phyloP scores from a whole-genome alignment of 164 flowering plant species.

The Piper betle region DNA sequence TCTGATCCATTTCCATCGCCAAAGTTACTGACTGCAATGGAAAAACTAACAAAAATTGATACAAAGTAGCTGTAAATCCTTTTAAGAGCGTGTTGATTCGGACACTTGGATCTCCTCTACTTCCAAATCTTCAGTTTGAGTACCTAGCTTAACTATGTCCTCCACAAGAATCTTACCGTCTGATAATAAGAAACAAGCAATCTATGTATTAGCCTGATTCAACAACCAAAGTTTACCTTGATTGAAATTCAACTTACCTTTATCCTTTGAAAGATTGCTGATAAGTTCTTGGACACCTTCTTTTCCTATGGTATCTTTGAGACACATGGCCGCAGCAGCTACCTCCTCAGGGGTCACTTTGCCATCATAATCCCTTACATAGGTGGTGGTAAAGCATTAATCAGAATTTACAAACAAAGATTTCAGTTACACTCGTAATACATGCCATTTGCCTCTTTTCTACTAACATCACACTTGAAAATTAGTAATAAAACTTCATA shows the following conservation, averaged over 20 bases:
- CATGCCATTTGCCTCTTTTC: not conserved
- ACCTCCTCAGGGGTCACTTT: slow-evolving; percentile 88
- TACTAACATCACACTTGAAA: not conserved
- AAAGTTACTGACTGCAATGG: not conserved
- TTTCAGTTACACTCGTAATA: too few species aligned
- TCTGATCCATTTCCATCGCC: not conserved
- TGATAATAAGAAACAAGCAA: slow-evolving; percentile 16
- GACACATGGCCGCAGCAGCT: slow-evolving; percentile 56
- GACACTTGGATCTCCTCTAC: not conserved
- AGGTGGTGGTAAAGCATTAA: not conserved
- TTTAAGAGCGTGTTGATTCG: not conserved
- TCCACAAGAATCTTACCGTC: slow-evolving; percentile 71
- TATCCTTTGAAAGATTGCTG: slow-evolving; percentile 65
- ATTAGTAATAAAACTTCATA: not conserved
- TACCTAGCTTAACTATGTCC: slow-evolving; percentile 37
- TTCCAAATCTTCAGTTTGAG: not conserved
- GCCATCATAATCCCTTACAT: slow-evolving; percentile 73
- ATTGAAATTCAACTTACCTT: slow-evolving; percentile 24
- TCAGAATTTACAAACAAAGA: not conserved
- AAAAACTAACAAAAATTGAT: too few species aligned
- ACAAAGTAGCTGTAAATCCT: not conserved
- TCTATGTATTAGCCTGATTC: not conserved
- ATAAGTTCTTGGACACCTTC: slow-evolving; percentile 73
- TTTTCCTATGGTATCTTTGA: slow-evolving; percentile 55
- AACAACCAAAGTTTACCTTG: not conserved